These are phyloP conservation scores for Nematocida sp. DNA, from an alignment of 371 early-diverging fungal genomes.

Conservation along the genomic window DNA sequence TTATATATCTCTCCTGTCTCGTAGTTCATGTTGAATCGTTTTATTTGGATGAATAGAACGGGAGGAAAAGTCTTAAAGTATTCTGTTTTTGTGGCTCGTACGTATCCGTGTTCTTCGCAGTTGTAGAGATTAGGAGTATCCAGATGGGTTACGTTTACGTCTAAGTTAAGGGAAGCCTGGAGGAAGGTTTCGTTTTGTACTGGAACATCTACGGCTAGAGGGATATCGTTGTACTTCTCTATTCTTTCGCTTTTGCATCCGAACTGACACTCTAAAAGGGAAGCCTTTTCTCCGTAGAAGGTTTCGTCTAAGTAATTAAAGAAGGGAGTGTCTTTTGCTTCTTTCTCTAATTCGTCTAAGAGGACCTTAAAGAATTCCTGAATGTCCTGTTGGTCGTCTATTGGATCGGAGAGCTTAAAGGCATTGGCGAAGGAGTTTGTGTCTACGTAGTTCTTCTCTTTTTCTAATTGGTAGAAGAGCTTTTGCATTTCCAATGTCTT, in stretches of 20 bases:
- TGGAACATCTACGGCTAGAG: conserved; percentile 50
- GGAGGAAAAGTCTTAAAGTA: conserved; percentile 86
- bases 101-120: conserved; percentile 87
- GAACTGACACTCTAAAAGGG: conserved; percentile 56
- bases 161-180: conserved; percentile 80
- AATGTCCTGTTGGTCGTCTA: conserved; percentile 66
- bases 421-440: conserved; percentile 26
- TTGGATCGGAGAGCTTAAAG: conserved; percentile 49
- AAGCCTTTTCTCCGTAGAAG: conserved; percentile 57
- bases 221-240: conserved; percentile 66
- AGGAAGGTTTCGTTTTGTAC: conserved; percentile 64
- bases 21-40: conserved; percentile 88
- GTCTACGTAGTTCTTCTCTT: conserved; percentile 40
- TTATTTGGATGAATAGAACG: conserved; percentile 88
- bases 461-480: conserved; percentile 53
- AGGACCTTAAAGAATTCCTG: conserved; percentile 67
- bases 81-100: conserved; percentile 88
- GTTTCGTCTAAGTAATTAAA: conserved; percentile 56
- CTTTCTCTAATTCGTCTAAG: conserved; percentile 65
- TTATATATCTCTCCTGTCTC: conserved; percentile 59
- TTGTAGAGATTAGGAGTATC: conserved; percentile 93
- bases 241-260: conserved; percentile 60
- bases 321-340: conserved; percentile 53
- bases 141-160: conserved; percentile 78
- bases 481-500: conserved; percentile 55